phyloP scores from a whole-genome alignment of 1,139 yeast genomes.

The Hansenula anomala region DNA sequence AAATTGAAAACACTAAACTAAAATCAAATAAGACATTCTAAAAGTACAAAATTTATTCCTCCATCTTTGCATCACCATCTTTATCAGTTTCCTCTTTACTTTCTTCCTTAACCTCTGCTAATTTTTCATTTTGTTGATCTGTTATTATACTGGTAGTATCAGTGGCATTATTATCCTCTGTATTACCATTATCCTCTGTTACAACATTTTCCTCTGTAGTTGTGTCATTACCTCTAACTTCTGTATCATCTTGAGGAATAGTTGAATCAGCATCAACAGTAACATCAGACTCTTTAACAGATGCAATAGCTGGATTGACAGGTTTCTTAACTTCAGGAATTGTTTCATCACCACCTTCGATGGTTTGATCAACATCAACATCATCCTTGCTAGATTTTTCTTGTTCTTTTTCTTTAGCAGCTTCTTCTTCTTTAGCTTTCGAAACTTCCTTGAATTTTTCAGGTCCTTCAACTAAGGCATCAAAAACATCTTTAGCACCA shows the following conservation, averaged over 20 bases:
- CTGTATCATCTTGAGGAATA: conserved; percentile 25
- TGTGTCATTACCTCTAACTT: conserved; percentile 25
- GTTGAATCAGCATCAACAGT: conserved; percentile 33
- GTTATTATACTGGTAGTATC: conserved; percentile 16
- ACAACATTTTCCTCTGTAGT: conserved; percentile 25
- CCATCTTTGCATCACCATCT: conserved; percentile 31
- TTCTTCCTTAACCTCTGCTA: conserved; percentile 4
- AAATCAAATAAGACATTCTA: too few species aligned
- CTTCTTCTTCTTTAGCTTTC: conserved; percentile 12
- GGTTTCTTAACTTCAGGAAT: conserved; percentile 17
- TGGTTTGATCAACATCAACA: conserved; percentile 15
- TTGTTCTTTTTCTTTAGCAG: conserved; percentile 17
- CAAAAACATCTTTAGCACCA: conserved; percentile 25
- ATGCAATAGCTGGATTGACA: conserved; percentile 19
- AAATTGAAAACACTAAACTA: too few species aligned
- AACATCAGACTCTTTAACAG: conserved; percentile 24
- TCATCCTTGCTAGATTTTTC: conserved; percentile 9
- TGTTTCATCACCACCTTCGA: conserved; percentile 19
- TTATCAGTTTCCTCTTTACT: conserved; percentile 12
- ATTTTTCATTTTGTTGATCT: conserved; percentile 4
- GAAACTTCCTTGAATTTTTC: conserved; percentile 18
- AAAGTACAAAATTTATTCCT: too few species aligned
- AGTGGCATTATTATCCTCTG: background rate
- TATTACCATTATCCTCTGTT: conserved; percentile 9
- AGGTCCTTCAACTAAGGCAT: conserved; percentile 26